phyloP scores from a whole-genome alignment of 2,329 filamentous ascomycete species.

The Calonectria pauciramosa region DNA sequence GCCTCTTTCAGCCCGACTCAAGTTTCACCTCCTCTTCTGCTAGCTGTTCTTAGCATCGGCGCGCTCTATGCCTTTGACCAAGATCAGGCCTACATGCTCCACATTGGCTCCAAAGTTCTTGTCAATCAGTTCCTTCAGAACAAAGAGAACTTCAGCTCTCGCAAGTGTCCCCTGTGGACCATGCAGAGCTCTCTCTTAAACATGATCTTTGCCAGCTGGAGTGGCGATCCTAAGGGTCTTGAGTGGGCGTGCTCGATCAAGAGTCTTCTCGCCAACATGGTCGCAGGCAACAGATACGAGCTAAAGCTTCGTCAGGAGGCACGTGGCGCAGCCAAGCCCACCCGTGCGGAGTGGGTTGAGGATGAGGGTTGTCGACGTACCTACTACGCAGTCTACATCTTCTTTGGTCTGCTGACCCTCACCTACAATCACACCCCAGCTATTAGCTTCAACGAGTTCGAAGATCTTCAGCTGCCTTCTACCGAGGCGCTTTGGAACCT shows the following conservation, averaged over 20 bases:
- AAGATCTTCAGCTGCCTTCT: slow-evolving; percentile 90
- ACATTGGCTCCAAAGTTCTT: slow-evolving; percentile 97
- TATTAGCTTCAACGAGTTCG: slow-evolving; percentile 98
- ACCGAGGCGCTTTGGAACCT: slow-evolving; percentile 96
- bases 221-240: slow-evolving; percentile 94
- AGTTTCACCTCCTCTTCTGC: slow-evolving; percentile 84
- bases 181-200: slow-evolving; percentile 98
- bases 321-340: slow-evolving; percentile 81
- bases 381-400: slow-evolving; percentile 99
- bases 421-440: slow-evolving; percentile 98
- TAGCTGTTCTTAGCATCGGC: slow-evolving; percentile 94
- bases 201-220: slow-evolving; percentile 99
- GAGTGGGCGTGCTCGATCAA: slow-evolving; percentile 99
- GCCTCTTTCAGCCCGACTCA: slow-evolving; percentile 88
- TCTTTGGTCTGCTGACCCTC: slow-evolving; percentile 94
- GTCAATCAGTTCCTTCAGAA: slow-evolving; percentile 98
- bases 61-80: slow-evolving; percentile 97
- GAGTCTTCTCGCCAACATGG: slow-evolving; percentile 98
- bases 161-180: slow-evolving; percentile 97
- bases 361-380: slow-evolving; percentile 97
- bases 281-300: slow-evolving; percentile 96
- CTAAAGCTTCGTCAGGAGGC: slow-evolving; percentile 93
- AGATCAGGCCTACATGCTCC: slow-evolving; percentile 95
- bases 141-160: slow-evolving; percentile 98
- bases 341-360: slow-evolving; percentile 92